These are phyloP conservation scores for Yarrowia sp. DNA, from an alignment of 805 yeast species.

Conservation along the genomic window DNA sequence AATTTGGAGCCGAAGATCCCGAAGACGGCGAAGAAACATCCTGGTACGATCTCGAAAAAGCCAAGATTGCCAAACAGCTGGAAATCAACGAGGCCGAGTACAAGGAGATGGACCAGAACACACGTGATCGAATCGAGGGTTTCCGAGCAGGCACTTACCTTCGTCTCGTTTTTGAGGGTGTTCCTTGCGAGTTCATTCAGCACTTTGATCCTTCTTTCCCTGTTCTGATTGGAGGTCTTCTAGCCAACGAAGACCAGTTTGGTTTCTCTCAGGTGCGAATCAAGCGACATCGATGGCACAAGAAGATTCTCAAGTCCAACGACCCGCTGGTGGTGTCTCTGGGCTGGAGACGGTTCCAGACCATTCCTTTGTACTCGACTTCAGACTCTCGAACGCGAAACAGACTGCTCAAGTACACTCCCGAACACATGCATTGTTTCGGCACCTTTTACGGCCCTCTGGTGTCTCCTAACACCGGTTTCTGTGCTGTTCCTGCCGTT, in stretches of 20 bases:
- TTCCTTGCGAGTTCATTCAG: conserved; percentile 88
- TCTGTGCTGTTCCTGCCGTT: conserved; percentile 89
- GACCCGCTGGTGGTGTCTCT: conserved; percentile 91
- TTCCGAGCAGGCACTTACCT: conserved; percentile 92
- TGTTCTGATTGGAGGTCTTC: conserved; percentile 81
- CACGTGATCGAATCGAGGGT: conserved; percentile 83
- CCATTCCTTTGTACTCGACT: conserved; percentile 92
- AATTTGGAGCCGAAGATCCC: conserved; percentile 74
- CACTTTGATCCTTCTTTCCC: conserved; percentile 85
- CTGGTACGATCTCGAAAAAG: conserved; percentile 97
- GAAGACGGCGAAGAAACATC: conserved; percentile 68
- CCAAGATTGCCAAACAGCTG: conserved; percentile 91
- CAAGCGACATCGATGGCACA: conserved; percentile 99
- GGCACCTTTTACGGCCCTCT: conserved; percentile 96
- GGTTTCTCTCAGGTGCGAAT: conserved; percentile 91
- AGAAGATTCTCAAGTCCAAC: conserved; percentile 87
- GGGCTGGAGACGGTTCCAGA: conserved; percentile 99
- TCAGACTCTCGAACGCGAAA: conserved; percentile 97
- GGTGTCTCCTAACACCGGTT: conserved; percentile 95
- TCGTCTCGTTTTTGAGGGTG: conserved; percentile 70
- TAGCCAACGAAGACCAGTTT: conserved; percentile 86
- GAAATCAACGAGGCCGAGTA: conserved; percentile 78
- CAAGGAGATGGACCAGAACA: conserved; percentile 67
- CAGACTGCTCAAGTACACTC: conserved; percentile 96
- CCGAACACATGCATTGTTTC: conserved; percentile 95